Conservation (phyloP, 1,284 basidiomycete genomes). For the Microstroma glucosiphilum region DNA sequence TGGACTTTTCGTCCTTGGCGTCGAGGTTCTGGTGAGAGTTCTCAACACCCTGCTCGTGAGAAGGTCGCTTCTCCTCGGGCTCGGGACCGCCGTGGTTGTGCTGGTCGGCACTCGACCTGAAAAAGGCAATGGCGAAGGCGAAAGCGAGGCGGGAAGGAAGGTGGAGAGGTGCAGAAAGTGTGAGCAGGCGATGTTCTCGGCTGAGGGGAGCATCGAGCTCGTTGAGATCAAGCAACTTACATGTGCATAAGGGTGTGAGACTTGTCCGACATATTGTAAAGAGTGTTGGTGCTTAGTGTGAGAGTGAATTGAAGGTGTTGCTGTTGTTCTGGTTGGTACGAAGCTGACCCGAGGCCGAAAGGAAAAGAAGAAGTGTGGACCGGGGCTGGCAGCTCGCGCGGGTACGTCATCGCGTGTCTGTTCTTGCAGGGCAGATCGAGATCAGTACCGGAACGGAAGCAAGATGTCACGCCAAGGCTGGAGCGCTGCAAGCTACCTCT, state of each 20-base stretch:
- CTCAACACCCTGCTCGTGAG: constrained; percentile 37
- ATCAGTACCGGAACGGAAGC: too few relatives aligned
- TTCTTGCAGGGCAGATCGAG: too few relatives aligned
- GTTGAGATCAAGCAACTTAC: not conserved
- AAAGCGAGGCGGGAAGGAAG: not conserved
- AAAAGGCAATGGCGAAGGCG: constrained; percentile 3
- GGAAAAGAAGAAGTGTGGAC: too few relatives aligned
- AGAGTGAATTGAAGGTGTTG: too few relatives aligned
- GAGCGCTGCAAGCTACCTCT: too few relatives aligned
- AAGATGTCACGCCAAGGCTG: too few relatives aligned
- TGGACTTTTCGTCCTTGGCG: constrained; percentile 39
- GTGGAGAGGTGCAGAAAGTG: not conserved
- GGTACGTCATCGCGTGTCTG: too few relatives aligned
- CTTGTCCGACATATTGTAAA: constrained; percentile 12
- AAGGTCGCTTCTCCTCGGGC: constrained; percentile 29
- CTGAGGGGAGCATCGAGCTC: not conserved
- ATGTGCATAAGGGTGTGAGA: constrained; percentile 14
- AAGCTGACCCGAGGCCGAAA: too few relatives aligned
- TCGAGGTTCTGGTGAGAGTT: constrained; percentile 41
- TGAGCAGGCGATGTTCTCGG: too few relatives aligned
- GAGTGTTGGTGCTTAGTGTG: not conserved
- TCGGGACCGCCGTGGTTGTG: constrained; percentile 30
- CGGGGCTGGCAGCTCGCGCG: too few relatives aligned
- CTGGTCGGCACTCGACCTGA: constrained; percentile 36
- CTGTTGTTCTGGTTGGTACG: too few relatives aligned